Evolutionary conservation across 2,329 filamentous ascomycete species (phyloP), one percentile per base, ranked within the genome.

Genomic region (Colletotrichum falcatum): DNA sequence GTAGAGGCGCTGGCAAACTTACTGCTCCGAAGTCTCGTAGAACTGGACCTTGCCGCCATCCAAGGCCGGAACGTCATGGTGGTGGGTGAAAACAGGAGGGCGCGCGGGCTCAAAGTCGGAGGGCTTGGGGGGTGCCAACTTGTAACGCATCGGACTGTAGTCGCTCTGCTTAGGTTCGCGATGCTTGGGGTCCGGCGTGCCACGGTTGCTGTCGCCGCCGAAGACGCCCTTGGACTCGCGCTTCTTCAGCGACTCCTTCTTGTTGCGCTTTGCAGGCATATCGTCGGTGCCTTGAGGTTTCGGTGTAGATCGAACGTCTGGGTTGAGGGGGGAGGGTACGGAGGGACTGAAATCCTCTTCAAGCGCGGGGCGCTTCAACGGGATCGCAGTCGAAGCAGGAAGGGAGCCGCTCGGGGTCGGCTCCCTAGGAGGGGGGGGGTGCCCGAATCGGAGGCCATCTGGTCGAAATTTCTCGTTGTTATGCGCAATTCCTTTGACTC

Each of bases 311-410:
- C 78, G 88, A 72, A 86, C 85, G 55, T 91, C 89, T 56, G 90
- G 90, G 75, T 94, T 94, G 72, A 95, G 87, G 35, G 92, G 92
- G 14, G 92, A 95, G 3, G 92, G 89, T 2, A 94, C 85, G 16
- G 90, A 86, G 5, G 92, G 92, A 71, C 87, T 87, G 79, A 94
- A 90, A 77, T 89, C 89, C 75, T 93, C 91, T 71, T 92, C 91
- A 37, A 92, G 84, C 28, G 84, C 82, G 54, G 68, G 58, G 70
- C 91, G 89, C 76, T 92, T 92, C 77, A 91, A 87, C 4, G 90
- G 89, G 30, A 91, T 82, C 12, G 85, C 84, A 61, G 85, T 81
- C 79, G 87, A 74, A 82, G 68, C 49, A 35, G 74, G 46, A 35
- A 81, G 75, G 7, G 81, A 76, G 20, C 79, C 75, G 28, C 78